These are phyloP conservation scores for Peronospora tabacina DNA, from an alignment of 352 stramenopile species.

Conservation along the genomic window DNA sequence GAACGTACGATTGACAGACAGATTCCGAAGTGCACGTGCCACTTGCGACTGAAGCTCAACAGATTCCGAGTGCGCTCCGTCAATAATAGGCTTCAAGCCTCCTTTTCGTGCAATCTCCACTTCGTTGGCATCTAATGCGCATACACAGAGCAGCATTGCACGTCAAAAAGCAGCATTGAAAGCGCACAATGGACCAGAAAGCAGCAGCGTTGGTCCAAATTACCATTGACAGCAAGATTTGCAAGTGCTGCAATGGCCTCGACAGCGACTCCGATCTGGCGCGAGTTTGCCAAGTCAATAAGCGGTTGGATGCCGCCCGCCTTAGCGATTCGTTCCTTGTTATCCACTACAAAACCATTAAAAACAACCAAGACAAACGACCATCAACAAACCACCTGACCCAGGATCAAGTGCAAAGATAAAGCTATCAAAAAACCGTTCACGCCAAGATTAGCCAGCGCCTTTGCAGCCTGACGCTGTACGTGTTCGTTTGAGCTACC, in stretches of 20 bases:
- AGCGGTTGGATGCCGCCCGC: constrained; percentile 85
- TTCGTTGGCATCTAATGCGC: constrained; percentile 85
- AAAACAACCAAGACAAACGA: not conserved
- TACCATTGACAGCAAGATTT: constrained; percentile 92
- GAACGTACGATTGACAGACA: constrained; percentile 87
- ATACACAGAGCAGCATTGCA: constrained; percentile 1
- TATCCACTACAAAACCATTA: constrained; percentile 53
- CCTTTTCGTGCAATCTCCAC: constrained; percentile 85
- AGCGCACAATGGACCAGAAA: not conserved
- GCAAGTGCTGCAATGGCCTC: constrained; percentile 91
- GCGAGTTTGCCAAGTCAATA: constrained; percentile 72
- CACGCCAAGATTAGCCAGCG: constrained; percentile 89
- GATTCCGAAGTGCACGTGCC: constrained; percentile 88
- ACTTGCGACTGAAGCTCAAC: constrained; percentile 85
- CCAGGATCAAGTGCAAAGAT: not conserved
- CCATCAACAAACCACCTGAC: not conserved
- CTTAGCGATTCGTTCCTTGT: constrained; percentile 90
- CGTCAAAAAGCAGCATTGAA: constrained; percentile 1
- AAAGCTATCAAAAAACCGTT: constrained; percentile 51
- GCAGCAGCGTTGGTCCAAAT: not conserved
- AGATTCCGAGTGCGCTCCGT: constrained; percentile 66
- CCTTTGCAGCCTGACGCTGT: constrained; percentile 90
- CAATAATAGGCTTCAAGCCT: constrained; percentile 87
- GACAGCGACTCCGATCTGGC: constrained; percentile 78
- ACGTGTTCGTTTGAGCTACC: constrained; percentile 80